Base-by-base conservation (phyloP, 2,329 filamentous ascomycete species). In the Reticulascus tulasneorum region DNA sequence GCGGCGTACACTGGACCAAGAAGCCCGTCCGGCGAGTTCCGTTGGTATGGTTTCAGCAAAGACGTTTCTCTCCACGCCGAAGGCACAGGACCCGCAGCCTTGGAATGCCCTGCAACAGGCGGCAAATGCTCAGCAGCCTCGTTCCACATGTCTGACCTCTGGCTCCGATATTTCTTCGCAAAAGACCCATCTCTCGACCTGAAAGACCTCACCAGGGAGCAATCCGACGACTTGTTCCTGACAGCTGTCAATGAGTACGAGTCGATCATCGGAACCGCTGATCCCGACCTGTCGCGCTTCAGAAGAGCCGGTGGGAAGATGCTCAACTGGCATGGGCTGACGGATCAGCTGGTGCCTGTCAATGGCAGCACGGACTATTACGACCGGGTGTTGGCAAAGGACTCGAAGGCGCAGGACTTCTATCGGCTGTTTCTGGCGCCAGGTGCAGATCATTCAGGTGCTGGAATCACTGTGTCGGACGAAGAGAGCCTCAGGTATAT, bases 401-500 rank as follows among this genome's bases (percentile, higher is more conserved):
- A 60, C 39, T 60, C 58, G 35, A 33, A 54, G 22, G 49, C 32
- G 3, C 16, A 16, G 6, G 64, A 70, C 18, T 72, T 72, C 50
- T 78, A 71, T 53, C 50, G 60, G 2, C 58, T 72, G 45, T 76
- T 75, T 47, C 51, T 59, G 5, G 62, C 74, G 4, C 69, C 70
- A 2, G 72, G 71, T 1, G 66, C 74, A 54, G 59, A 54, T 11
- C 73, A 77, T 49, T 77, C 73, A 47, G 13, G 59, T 59, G 1
- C 38, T 46, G 9, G 44, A 53, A 54, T 13, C 73, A 77, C 49
- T 77, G 73, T 35, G 37, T n/a, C n/a, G 35, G 23, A 33, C 38
- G 22, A 49, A 56, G 9, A 39, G 29, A 51, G 53, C 9, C 39
- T 64, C 17, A 33, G 58, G 10, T 53, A 55, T 6, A 47, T 66